A percentile compares a stretch with the other conserved stretches of the same genome.
Conservation (phyloP, 768 basidiomycete species). For the Naganishia antarctica region DNA sequence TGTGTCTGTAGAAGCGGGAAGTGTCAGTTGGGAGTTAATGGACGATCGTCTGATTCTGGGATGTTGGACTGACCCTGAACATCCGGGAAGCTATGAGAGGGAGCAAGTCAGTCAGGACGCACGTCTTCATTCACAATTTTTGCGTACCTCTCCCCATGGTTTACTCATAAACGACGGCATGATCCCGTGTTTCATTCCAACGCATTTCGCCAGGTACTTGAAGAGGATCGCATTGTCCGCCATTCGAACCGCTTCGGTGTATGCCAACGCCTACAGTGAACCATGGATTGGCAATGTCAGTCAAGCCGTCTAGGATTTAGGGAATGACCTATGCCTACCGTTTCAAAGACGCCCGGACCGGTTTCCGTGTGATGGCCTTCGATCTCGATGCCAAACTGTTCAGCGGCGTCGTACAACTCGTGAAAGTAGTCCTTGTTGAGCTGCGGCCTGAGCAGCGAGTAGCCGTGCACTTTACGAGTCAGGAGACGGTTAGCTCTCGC, state of each 20-base stretch:
- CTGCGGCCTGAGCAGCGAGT: constrained; percentile 84
- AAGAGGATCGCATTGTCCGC: constrained; percentile 67
- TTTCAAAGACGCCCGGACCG: constrained; percentile 50
- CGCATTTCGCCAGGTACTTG: constrained; percentile 85
- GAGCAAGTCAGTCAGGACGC: neutral
- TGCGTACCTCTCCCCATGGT: constrained; percentile 80
- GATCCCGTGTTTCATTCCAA: constrained; percentile 81
- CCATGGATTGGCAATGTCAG: neutral
- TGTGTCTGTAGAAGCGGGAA: constrained; percentile 55
- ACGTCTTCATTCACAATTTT: neutral
- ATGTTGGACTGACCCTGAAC: constrained; percentile 67
- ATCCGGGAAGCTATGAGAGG: constrained; percentile 72
- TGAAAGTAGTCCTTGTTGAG: constrained; percentile 84
- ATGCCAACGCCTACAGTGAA: constrained; percentile 40
- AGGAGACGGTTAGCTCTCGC: neutral
- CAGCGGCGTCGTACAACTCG: constrained; percentile 67
- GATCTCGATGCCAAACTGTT: constrained; percentile 68
- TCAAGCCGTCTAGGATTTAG: no score
- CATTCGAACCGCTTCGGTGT: constrained; percentile 46
- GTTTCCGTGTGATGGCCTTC: constrained; percentile 68
- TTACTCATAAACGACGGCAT: constrained; percentile 98
- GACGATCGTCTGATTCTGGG: no score
- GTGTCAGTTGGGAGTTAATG: no score
- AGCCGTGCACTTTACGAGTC: constrained; percentile 75
- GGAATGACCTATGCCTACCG: constrained; percentile 14